These are phyloP conservation scores for Papiliotrema fonsecae DNA, from an alignment of 1,284 basidiomycete species.

Conservation along the genomic window DNA sequence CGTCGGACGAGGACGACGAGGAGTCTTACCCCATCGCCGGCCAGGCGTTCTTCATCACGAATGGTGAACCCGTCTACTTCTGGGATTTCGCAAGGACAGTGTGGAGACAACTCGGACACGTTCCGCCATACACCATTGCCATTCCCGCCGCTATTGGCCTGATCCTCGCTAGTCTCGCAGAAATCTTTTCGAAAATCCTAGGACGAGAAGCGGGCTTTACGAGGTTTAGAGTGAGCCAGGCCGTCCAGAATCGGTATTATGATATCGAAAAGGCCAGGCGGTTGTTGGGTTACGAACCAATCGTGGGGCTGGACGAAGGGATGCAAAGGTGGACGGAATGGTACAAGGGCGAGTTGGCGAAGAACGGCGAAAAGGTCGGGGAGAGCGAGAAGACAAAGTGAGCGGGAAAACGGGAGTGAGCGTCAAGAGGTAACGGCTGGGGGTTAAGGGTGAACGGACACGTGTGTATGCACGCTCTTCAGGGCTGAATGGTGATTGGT, in stretches of 20 bases:
- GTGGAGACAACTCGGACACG: slow-evolving; percentile 73
- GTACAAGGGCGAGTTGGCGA: slow-evolving; percentile 39
- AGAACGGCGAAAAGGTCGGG: slow-evolving; percentile 14
- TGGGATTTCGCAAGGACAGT: slow-evolving; percentile 88
- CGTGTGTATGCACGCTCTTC: no score
- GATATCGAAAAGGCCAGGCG: slow-evolving; percentile 93
- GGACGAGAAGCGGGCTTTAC: slow-evolving; percentile 87
- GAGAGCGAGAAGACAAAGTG: slow-evolving; percentile 38
- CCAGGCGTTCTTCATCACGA: slow-evolving; percentile 95
- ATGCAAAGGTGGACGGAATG: slow-evolving; percentile 56
- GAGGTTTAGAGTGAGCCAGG: slow-evolving; percentile 75
- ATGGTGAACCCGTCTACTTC: slow-evolving; percentile 92
- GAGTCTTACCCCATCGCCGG: slow-evolving; percentile 66
- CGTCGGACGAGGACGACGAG: slow-evolving; percentile 25
- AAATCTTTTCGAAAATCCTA: slow-evolving; percentile 68
- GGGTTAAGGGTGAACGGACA: neutral
- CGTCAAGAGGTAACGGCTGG: neutral
- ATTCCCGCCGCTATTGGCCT: slow-evolving; percentile 67
- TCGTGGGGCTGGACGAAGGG: slow-evolving; percentile 84
- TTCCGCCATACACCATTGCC: slow-evolving; percentile 54
- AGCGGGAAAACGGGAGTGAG: neutral
- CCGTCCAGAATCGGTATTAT: slow-evolving; percentile 67
- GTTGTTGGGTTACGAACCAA: slow-evolving; percentile 87
- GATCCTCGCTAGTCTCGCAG: slow-evolving; percentile 64
- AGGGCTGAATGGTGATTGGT: no score